Evolutionary conservation across 345 rosid genomes (phyloP).

Genomic region (Viola odorata): DNA sequence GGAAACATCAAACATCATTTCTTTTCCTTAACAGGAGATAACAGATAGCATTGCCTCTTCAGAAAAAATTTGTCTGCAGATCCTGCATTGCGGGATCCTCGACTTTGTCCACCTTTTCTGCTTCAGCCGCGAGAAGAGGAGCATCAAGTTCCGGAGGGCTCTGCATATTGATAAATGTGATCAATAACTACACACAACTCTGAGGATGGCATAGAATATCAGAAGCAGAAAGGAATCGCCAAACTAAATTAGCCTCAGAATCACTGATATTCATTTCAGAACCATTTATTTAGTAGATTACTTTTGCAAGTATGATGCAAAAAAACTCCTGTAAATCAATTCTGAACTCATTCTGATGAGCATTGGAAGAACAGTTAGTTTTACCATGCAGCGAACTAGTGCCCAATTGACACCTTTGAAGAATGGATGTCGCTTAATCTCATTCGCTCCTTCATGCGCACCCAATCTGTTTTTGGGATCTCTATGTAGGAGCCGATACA

Average conservation of each 20-base stretch:
- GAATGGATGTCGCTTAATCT: constrained; percentile 74
- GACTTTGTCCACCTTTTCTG: constrained; percentile 39
- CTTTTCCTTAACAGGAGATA: neutral
- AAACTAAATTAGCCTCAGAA: neutral
- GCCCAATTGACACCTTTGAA: constrained; percentile 86
- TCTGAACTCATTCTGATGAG: no score
- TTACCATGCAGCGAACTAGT: constrained; percentile 82
- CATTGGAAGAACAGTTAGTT: neutral
- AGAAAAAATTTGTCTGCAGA: constrained; percentile 72
- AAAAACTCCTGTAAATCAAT: no score
- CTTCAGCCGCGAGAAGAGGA: constrained; percentile 38
- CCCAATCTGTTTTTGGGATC: constrained; percentile 85
- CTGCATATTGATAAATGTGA: constrained; percentile 28
- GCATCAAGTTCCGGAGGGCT: constrained; percentile 73
- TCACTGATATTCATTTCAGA: neutral
- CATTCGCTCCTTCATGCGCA: constrained; percentile 76
- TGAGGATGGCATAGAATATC: neutral
- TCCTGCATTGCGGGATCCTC: constrained; percentile 62
- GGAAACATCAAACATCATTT: no score
- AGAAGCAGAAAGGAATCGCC: neutral
- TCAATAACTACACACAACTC: no score
- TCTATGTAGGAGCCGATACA: constrained; percentile 65
- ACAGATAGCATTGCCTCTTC: constrained; percentile 10
- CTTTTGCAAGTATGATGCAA: no score
- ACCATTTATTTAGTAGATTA: neutral